Evolutionary conservation across 2,329 filamentous ascomycete genomes (phyloP).

Genomic region (Samsoniella hepiali): DNA sequence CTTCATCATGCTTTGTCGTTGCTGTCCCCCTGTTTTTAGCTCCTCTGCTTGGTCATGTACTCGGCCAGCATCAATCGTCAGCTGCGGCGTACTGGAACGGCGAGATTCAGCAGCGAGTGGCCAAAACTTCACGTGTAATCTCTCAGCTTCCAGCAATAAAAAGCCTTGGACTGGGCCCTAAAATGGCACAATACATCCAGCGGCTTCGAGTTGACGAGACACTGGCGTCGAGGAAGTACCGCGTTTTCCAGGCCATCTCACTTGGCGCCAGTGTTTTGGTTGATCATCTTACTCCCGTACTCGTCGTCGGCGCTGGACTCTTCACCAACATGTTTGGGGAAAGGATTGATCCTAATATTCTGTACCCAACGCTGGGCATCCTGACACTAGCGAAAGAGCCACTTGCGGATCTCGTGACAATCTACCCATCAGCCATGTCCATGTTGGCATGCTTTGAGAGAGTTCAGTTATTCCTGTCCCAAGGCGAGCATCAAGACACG

Average conservation of each 20-base stretch:
- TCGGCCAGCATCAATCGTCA: not conserved
- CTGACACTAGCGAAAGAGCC: not conserved
- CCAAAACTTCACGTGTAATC: not conserved
- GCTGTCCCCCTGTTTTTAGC: not conserved
- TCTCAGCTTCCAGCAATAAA: slow-evolving; percentile 6
- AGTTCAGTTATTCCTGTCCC: not conserved
- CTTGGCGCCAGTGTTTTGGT: not conserved
- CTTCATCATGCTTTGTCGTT: not conserved
- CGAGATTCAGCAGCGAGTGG: not conserved
- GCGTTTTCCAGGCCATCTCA: not conserved
- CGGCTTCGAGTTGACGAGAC: not conserved
- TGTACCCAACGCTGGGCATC: not conserved
- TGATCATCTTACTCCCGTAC: not conserved
- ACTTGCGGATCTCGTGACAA: not conserved
- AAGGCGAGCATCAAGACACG: not conserved
- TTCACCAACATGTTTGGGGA: not conserved
- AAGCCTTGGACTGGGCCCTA: not conserved
- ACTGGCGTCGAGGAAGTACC: not conserved
- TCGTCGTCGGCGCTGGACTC: not conserved
- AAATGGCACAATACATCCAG: not conserved
- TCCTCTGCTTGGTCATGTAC: not conserved
- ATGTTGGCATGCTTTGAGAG: not conserved
- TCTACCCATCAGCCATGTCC: not conserved
- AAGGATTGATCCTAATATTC: not conserved
- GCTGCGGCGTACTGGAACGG: not conserved